phyloP scores from a whole-genome alignment of 208 protist genomes.

The Acanthamoeba castellanii region DNA sequence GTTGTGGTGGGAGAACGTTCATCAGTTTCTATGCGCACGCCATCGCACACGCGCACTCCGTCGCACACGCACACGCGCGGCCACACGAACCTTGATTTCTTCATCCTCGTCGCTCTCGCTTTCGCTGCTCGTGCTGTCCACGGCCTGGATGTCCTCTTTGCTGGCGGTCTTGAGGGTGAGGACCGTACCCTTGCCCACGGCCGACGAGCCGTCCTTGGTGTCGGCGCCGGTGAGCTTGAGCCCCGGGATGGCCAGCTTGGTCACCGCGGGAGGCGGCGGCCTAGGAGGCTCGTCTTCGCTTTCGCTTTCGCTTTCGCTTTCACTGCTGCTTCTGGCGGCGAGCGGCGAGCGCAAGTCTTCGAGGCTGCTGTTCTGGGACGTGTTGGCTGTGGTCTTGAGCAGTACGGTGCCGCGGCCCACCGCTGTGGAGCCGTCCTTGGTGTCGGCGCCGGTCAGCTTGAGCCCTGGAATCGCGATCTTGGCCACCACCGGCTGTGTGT shows the following conservation, averaged over 20 bases:
- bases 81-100: too few relatives aligned
- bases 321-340: not conserved
- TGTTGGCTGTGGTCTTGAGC: not conserved
- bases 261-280: not conserved
- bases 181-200: conserved; percentile 55
- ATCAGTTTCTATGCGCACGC: not conserved
- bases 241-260: conserved; percentile 33
- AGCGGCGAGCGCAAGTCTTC: not conserved
- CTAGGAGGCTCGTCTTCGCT: not conserved
- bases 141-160: not conserved
- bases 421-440: conserved; percentile 44
- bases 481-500: not conserved
- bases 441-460: conserved; percentile 56
- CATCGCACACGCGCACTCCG: not conserved
- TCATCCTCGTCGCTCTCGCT: not conserved
- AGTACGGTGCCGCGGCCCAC: conserved; percentile 2
- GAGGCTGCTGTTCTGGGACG: conserved; percentile 7
- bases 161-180: not conserved
- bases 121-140: not conserved
- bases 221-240: conserved; percentile 59
- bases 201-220: conserved; percentile 52
- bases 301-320: not conserved
- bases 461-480: conserved; percentile 52
- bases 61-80: not conserved
- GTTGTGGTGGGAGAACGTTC: not conserved